phyloP scores from a whole-genome alignment of 441 rosid species.

The Euphorbia corollata region DNA sequence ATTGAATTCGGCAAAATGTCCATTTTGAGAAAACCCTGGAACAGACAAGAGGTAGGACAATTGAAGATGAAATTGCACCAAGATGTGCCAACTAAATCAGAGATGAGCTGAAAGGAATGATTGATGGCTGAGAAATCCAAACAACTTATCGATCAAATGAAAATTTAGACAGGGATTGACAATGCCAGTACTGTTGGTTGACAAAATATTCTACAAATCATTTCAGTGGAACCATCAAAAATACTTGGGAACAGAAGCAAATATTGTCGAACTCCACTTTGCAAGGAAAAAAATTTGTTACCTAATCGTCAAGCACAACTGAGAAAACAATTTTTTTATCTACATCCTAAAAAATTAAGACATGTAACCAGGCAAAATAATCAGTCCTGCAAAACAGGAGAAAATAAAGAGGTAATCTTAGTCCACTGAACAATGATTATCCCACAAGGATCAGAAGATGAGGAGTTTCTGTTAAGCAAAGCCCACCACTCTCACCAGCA shows the following conservation, averaged over 20 bases:
- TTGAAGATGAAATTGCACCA: background rate
- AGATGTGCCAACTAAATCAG: background rate
- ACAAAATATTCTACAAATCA: background rate
- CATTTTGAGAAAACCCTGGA: no score
- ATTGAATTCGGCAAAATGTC: no score
- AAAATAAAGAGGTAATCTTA: slow-evolving; percentile 25
- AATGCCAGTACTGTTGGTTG: background rate
- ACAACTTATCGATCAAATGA: background rate
- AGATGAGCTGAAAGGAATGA: no score
- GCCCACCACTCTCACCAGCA: slow-evolving; percentile 52
- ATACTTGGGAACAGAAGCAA: background rate
- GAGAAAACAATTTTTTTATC: slow-evolving; percentile 17
- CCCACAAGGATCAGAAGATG: slow-evolving; percentile 49
- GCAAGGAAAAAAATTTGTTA: slow-evolving; percentile 11
- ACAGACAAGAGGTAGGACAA: no score
- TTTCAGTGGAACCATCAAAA: background rate
- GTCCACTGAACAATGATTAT: slow-evolving; percentile 38
- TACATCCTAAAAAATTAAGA: slow-evolving; percentile 22
- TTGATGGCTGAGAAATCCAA: background rate
- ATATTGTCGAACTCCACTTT: slow-evolving; percentile 9
- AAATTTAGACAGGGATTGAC: background rate
- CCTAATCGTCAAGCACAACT: slow-evolving; percentile 18
- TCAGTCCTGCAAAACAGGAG: slow-evolving; percentile 30
- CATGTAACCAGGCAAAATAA: slow-evolving; percentile 16
- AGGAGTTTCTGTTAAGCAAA: slow-evolving; percentile 49